Evolutionary conservation across 148 eudicot species (phyloP).

Genomic region (Chenopodium berlandieri): DNA sequence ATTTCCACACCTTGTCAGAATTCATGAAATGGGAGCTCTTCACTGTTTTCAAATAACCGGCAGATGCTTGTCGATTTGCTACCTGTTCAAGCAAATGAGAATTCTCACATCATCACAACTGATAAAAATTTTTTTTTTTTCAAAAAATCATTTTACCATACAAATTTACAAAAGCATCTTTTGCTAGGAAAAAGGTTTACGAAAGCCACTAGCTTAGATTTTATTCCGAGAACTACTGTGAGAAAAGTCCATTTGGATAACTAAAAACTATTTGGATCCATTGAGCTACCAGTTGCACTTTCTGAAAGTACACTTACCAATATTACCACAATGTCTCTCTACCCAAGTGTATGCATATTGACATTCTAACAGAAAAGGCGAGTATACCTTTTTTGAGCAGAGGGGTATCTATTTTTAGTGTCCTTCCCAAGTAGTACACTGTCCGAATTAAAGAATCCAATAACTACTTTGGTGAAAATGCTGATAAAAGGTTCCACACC

Average conservation of each 20-base stretch:
- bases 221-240: too few relatives aligned
- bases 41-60: constrained; percentile 59
- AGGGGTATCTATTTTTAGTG: constrained; percentile 4
- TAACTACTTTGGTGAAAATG: neutral
- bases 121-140: too few relatives aligned
- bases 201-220: neutral
- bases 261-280: neutral
- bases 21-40: constrained; percentile 76
- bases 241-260: neutral
- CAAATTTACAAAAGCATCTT: neutral
- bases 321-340: neutral
- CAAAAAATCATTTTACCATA: neutral
- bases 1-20: constrained; percentile 72
- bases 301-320: neutral
- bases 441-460: neutral
- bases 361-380: neutral
- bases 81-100: constrained; percentile 47
- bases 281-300: constrained; percentile 4
- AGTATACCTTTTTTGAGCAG: neutral
- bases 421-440: neutral
- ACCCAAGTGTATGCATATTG: neutral
- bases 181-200: neutral
- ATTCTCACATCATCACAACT: neutral
- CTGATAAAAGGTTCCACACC: neutral
- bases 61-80: constrained; percentile 64